Percentiles rank a stretch among this genome's conserved stretches.
Evolutionary conservation across 2,329 filamentous ascomycete species (phyloP).

Genomic region (Exophiala phaeomuriformis): DNA sequence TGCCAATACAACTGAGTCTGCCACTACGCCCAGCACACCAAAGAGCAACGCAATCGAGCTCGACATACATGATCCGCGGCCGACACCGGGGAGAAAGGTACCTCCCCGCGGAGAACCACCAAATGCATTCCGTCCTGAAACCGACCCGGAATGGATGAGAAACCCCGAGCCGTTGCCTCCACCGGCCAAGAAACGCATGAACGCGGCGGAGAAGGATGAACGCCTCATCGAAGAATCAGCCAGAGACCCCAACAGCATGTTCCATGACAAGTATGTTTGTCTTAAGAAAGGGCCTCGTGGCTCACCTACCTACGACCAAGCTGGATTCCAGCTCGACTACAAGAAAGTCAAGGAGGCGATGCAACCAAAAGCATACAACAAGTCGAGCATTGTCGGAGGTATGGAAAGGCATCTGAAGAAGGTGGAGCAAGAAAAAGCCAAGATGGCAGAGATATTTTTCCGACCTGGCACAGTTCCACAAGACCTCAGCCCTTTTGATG

Average conservation of each 20-base stretch:
- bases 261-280: slow-evolving; percentile 5
- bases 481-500: neutral
- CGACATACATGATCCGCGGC: neutral
- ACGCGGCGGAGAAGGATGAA: neutral
- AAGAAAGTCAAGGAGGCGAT: slow-evolving; percentile 11
- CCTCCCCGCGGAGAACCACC: neutral
- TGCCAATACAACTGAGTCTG: too few relatives aligned
- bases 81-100: neutral
- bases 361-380: slow-evolving; percentile 3
- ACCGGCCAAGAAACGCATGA: neutral
- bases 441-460: slow-evolving; percentile 5
- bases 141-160: neutral
- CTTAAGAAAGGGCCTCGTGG: slow-evolving; percentile 9
- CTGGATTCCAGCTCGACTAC: slow-evolving; percentile 18
- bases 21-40: neutral
- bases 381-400: neutral
- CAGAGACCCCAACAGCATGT: neutral
- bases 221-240: neutral
- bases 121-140: neutral
- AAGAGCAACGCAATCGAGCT: neutral
- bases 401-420: neutral
- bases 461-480: neutral
- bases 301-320: slow-evolving; percentile 13
- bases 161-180: slow-evolving; percentile 1
- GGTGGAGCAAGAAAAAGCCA: neutral